Evolutionary conservation across 129 eudicot genomes (phyloP).

Genomic region (Centella asiatica): DNA sequence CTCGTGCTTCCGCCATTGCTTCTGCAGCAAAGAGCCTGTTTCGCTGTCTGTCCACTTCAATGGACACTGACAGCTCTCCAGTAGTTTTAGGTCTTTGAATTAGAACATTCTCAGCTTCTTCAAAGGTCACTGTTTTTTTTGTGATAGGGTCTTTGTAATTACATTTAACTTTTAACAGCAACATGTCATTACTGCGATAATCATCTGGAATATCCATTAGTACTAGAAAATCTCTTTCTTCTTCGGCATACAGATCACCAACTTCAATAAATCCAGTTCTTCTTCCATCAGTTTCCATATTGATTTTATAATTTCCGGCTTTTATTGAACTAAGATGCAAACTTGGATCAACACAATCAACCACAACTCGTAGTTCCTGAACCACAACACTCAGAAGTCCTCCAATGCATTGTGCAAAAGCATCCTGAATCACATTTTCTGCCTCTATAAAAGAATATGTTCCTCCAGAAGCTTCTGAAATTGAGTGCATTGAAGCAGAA

Average conservation of each 20-base stretch:
- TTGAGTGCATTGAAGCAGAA: slow-evolving; percentile 3
- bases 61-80: neutral
- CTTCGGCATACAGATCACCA: slow-evolving; percentile 8
- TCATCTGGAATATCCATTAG: neutral
- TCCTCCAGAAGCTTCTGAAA: slow-evolving; percentile 5
- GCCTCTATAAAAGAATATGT: slow-evolving; percentile 5
- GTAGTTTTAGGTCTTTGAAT: neutral
- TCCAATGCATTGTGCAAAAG: slow-evolving; percentile 8
- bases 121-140: neutral
- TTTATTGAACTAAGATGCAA: neutral
- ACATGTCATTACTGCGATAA: neutral
- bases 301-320: neutral
- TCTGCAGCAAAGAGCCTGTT: slow-evolving; percentile 1
- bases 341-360: neutral
- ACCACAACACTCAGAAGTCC: slow-evolving; percentile 7
- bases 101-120: neutral
- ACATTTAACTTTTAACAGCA: neutral
- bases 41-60: slow-evolving; percentile 5
- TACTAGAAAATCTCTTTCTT: slow-evolving; percentile 6
- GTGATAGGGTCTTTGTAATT: neutral
- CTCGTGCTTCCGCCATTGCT: slow-evolving; percentile 7
- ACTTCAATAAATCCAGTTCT: slow-evolving; percentile 1
- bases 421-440: slow-evolving; percentile 7
- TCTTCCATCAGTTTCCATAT: neutral
- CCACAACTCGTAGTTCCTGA: neutral